Conservation (phyloP, 352 stramenopile species). For the Phytophthora pinifolia region DNA sequence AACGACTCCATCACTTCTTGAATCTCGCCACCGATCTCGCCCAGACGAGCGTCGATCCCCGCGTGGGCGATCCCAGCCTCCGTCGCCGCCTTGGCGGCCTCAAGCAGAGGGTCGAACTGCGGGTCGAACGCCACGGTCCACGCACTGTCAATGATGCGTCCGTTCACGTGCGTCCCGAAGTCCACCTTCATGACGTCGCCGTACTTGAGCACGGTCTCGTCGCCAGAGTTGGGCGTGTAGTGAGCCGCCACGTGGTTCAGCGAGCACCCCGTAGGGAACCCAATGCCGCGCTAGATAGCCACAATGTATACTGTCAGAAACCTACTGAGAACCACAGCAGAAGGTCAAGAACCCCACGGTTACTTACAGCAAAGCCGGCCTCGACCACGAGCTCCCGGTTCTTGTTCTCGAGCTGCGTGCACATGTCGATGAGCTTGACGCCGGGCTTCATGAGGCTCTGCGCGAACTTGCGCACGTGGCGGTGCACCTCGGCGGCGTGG, state of each 20-base stretch:
- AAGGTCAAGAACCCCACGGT: no score
- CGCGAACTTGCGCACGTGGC: constrained; percentile 90
- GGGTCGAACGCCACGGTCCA: constrained; percentile 97
- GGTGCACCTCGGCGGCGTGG: constrained; percentile 95
- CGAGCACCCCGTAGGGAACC: constrained; percentile 92
- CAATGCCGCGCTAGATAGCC: constrained; percentile 92
- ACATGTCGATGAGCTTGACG: constrained; percentile 96
- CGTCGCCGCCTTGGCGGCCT: constrained; percentile 93
- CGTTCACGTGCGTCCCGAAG: constrained; percentile 97
- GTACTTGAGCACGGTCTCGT: constrained; percentile 93
- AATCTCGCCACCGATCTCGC: constrained; percentile 91
- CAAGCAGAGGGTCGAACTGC: constrained; percentile 92
- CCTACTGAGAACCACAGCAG: constrained; percentile 90
- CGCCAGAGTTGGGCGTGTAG: constrained; percentile 97
- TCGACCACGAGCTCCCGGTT: constrained; percentile 95
- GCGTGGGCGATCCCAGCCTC: constrained; percentile 91
- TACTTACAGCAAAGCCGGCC: constrained; percentile 76
- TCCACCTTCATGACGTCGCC: constrained; percentile 98
- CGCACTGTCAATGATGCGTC: constrained; percentile 93
- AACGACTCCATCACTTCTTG: constrained; percentile 98
- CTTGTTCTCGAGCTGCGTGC: constrained; percentile 95
- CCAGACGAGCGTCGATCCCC: constrained; percentile 95
- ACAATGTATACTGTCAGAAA: constrained; percentile 96
- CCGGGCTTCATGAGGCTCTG: constrained; percentile 97
- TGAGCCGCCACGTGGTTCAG: constrained; percentile 98